These are phyloP conservation scores for Cyclotella sp. DNA, from an alignment of 108 stramenopile genomes.

Conservation along the genomic window DNA sequence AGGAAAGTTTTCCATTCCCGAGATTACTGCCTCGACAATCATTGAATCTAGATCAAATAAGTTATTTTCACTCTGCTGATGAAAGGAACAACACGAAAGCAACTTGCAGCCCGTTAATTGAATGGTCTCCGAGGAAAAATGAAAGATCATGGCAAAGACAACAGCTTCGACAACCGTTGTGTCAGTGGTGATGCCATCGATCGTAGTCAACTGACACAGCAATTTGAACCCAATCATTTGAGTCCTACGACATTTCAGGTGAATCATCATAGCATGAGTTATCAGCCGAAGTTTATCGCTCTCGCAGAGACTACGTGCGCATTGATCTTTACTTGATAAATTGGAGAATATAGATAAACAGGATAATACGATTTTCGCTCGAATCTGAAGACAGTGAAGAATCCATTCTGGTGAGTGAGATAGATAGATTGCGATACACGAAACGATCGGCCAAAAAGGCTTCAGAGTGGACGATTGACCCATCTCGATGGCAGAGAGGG, in stretches of 20 bases:
- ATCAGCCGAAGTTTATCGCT: neutral
- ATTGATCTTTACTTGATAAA: neutral
- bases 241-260: constrained; percentile 8
- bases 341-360: constrained; percentile 8
- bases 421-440: no score
- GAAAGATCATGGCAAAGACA: constrained; percentile 25
- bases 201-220: neutral
- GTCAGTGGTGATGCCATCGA: neutral
- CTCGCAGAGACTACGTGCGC: neutral
- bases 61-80: neutral
- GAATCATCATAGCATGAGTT: constrained; percentile 18
- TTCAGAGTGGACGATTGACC: no score
- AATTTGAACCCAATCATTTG: constrained; percentile 14
- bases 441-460: no score
- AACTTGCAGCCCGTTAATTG: constrained; percentile 13
- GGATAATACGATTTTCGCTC: constrained; percentile 1
- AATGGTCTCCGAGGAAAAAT: constrained; percentile 17
- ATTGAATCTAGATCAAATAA: neutral
- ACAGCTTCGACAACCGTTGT: constrained; percentile 12
- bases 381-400: neutral
- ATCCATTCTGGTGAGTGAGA: no score
- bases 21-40: constrained; percentile 19
- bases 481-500: no score
- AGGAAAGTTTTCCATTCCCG: constrained; percentile 20
- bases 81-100: constrained; percentile 2